Percentiles rank a stretch among this genome's conserved stretches.
phyloP scores from a whole-genome alignment of 768 basidiomycete species.

The Nevesoporus exiguus region DNA sequence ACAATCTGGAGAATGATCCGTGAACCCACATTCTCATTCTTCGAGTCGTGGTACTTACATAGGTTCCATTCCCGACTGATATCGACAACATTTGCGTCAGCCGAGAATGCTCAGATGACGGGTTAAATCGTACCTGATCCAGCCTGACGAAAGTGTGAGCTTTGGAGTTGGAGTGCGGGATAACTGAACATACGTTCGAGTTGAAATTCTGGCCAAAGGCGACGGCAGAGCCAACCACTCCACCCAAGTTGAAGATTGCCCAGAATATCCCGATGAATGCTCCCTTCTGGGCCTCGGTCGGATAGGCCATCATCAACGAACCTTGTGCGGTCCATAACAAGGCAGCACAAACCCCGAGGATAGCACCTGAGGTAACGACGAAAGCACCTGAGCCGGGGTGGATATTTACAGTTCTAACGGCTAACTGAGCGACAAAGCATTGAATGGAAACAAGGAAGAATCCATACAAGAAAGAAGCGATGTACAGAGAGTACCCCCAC shows the following conservation, averaged over 20 bases:
- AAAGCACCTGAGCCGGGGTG: conserved; percentile 42
- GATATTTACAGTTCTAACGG: conserved; percentile 39
- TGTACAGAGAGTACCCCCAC: conserved; percentile 49
- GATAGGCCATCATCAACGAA: conserved; percentile 53
- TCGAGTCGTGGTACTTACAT: conserved; percentile 54
- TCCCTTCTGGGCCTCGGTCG: conserved; percentile 55
- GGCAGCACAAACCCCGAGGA: conserved; percentile 50
- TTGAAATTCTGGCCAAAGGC: conserved; percentile 70
- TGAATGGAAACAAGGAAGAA: background rate
- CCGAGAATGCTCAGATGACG: background rate
- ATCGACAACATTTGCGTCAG: background rate
- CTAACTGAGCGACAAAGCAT: background rate
- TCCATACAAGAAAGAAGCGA: conserved; percentile 44
- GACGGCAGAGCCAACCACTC: conserved; percentile 74
- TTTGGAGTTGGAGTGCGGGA: background rate
- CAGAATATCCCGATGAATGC: conserved; percentile 51
- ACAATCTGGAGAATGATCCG: conserved; percentile 46
- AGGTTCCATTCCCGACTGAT: conserved; percentile 70
- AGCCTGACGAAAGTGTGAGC: conserved; percentile 11
- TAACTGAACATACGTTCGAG: conserved; percentile 43
- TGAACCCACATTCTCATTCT: background rate
- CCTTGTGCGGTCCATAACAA: conserved; percentile 55
- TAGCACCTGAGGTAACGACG: conserved; percentile 45
- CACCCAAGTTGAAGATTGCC: conserved; percentile 77
- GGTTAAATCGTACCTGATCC: conserved; percentile 26